These are phyloP conservation scores for Ceratobasidium papillatum DNA, from an alignment of 1,284 basidiomycete genomes.

Conservation along the genomic window DNA sequence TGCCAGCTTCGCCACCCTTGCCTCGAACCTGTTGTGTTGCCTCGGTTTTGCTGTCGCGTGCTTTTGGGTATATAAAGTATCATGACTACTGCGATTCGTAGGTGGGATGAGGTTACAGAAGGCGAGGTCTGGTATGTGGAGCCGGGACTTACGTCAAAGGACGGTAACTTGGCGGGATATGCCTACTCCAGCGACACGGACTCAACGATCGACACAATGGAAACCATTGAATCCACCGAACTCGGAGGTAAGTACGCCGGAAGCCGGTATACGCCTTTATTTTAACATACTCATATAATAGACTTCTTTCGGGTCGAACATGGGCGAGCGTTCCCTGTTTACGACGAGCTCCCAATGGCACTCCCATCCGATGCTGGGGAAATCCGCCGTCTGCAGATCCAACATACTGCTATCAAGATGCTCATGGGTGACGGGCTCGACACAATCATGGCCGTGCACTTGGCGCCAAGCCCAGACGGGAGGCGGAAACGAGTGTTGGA, in stretches of 20 bases:
- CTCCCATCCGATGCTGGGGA: slow-evolving; percentile 39
- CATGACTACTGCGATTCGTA: neutral
- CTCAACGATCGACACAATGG: neutral
- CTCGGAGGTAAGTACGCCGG: neutral
- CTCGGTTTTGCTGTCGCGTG: neutral
- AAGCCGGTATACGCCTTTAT: no score
- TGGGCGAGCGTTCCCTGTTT: slow-evolving; percentile 40
- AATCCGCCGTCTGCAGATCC: slow-evolving; percentile 33
- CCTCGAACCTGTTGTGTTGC: neutral
- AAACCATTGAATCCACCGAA: neutral
- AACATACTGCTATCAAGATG: slow-evolving; percentile 38
- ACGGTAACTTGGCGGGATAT: neutral
- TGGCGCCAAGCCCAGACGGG: neutral
- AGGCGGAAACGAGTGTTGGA: slow-evolving; percentile 40
- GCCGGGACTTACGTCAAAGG: neutral
- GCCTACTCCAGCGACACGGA: slow-evolving; percentile 3
- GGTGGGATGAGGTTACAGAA: slow-evolving; percentile 12
- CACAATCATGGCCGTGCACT: neutral
- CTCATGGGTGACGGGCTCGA: slow-evolving; percentile 33
- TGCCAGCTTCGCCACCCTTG: neutral
- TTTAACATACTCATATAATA: neutral
- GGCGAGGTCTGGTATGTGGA: slow-evolving; percentile 15
- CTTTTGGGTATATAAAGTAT: neutral
- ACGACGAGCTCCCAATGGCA: slow-evolving; percentile 39
- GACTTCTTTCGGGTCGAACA: slow-evolving; percentile 43